Evolutionary conservation across 2,329 filamentous ascomycete species (phyloP).

Genomic region (Penicillium italicum): DNA sequence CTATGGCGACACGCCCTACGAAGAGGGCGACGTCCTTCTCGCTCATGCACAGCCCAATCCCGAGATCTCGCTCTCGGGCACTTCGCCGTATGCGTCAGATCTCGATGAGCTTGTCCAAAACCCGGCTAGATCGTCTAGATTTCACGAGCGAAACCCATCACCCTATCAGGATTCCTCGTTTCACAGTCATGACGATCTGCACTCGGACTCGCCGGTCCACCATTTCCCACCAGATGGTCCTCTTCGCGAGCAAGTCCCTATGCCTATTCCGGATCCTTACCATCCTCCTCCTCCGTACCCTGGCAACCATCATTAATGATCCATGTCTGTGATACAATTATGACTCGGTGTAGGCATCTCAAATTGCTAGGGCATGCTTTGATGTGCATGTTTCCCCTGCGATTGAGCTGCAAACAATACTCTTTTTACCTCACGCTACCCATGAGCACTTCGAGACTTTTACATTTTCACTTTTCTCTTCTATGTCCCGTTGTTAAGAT

Average conservation of each 20-base stretch:
- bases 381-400: background rate
- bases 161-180: constrained; percentile 15
- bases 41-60: constrained; percentile 40
- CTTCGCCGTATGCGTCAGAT: constrained; percentile 21
- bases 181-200: constrained; percentile 7
- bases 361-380: background rate
- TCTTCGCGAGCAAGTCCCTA: constrained; percentile 30
- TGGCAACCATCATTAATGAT: constrained; percentile 20
- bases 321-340: constrained; percentile 3
- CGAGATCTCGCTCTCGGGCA: constrained; percentile 19
- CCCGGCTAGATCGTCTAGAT: constrained; percentile 9
- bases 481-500: constrained; percentile 10
- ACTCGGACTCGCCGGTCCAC: constrained; percentile 4
- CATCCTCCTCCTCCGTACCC: constrained; percentile 27
- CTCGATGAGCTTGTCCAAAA: constrained; percentile 17
- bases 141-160: constrained; percentile 12
- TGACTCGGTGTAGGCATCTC: background rate
- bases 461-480: constrained; percentile 1
- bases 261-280: constrained; percentile 32
- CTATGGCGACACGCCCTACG: constrained; percentile 25
- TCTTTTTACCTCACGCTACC: constrained; percentile 20
- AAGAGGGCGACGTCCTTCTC: constrained; percentile 41
- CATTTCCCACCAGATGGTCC: constrained; percentile 22
- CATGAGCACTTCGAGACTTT: constrained; percentile 15
- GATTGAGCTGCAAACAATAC: background rate